phyloP scores from a whole-genome alignment of 371 early-diverging fungal genomes.

The Apophysomyces elegans region DNA sequence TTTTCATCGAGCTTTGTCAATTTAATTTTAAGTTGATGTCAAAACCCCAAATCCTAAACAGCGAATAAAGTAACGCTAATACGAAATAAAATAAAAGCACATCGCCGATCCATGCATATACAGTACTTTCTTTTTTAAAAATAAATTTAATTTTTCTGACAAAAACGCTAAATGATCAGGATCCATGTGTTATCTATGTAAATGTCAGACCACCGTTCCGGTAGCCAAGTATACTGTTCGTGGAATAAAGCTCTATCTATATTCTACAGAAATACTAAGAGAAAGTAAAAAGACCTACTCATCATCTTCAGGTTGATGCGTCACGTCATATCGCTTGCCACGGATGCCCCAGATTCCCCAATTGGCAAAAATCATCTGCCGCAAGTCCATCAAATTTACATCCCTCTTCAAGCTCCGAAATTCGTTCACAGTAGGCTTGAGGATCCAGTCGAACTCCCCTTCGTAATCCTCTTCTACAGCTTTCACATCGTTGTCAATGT shows the following conservation, averaged over 20 bases:
- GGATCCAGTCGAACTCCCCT: constrained; percentile 77
- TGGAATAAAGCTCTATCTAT: constrained; percentile 4
- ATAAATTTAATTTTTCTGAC: too few relatives aligned
- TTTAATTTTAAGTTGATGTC: too few relatives aligned
- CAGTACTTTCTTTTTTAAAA: too few relatives aligned
- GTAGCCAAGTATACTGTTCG: neutral
- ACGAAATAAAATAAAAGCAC: too few relatives aligned
- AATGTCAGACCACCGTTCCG: neutral
- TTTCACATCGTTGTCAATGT: constrained; percentile 66
- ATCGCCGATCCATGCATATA: too few relatives aligned
- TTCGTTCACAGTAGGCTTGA: constrained; percentile 71
- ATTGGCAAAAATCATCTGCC: constrained; percentile 77
- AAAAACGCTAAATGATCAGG: too few relatives aligned
- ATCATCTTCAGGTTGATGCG: constrained; percentile 43
- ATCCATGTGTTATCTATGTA: too few relatives aligned
- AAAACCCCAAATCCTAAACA: too few relatives aligned
- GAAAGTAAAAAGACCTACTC: neutral
- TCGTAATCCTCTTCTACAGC: constrained; percentile 65
- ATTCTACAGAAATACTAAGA: neutral
- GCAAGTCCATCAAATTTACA: constrained; percentile 73
- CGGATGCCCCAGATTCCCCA: constrained; percentile 86
- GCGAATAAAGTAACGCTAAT: too few relatives aligned
- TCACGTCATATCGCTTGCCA: constrained; percentile 85
- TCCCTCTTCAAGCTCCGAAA: constrained; percentile 80
- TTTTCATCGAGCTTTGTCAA: too few relatives aligned